A percentile compares a stretch with the other conserved stretches of the same genome.
Evolutionary conservation across 768 basidiomycete species (phyloP).

Genomic region (Tylopilus felleus): DNA sequence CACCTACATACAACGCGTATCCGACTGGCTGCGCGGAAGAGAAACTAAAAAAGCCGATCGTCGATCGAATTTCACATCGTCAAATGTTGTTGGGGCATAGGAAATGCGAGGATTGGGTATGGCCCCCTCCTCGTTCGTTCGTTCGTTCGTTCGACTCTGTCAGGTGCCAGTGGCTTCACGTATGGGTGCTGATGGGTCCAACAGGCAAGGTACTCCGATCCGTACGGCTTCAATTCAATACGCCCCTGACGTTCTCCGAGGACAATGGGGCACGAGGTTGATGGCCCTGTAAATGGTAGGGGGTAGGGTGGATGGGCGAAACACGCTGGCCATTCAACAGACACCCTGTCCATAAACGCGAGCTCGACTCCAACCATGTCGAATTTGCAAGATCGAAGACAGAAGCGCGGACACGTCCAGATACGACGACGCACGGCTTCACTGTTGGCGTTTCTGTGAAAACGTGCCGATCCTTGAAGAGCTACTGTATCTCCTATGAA

Average conservation of each 20-base stretch:
- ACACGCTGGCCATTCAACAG: neutral
- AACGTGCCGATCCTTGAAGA: neutral
- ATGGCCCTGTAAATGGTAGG: neutral
- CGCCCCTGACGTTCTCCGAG: constrained; percentile 2
- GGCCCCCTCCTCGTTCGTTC: too few species aligned
- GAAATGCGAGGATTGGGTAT: neutral
- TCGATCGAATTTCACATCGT: neutral
- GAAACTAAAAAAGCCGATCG: neutral
- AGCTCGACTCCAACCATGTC: neutral
- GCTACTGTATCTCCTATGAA: neutral
- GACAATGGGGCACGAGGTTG: neutral
- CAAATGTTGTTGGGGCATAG: neutral
- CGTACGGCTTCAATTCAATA: neutral
- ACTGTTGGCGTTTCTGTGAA: neutral
- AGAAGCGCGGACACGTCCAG: neutral
- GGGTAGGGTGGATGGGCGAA: neutral
- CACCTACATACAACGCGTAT: too few species aligned
- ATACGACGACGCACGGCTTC: neutral
- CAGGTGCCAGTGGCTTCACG: too few species aligned
- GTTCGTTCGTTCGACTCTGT: neutral
- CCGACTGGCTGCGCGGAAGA: too few species aligned
- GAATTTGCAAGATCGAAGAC: neutral
- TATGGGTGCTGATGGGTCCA: neutral
- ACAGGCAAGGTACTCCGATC: neutral
- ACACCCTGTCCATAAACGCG: neutral